Conservation (phyloP, 2,329 filamentous ascomycete species). For the Rhexocercosporidium sp. region DNA sequence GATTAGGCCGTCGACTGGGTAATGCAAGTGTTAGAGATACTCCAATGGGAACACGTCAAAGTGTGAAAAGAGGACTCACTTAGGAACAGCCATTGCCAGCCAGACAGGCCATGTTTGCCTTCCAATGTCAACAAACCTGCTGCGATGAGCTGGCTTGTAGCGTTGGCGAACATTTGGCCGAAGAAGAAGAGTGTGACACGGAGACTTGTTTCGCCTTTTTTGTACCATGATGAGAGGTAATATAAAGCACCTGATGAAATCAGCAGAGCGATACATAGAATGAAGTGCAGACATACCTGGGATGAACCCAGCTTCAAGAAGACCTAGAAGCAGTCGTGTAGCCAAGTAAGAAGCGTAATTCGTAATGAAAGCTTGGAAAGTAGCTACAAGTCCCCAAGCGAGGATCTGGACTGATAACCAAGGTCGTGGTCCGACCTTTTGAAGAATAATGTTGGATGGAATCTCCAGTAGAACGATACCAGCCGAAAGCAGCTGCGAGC, state of each 20-base stretch:
- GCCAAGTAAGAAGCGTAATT: constrained; percentile 9
- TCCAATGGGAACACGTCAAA: too few relatives aligned
- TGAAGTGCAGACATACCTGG: background rate
- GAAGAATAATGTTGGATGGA: constrained; percentile 9
- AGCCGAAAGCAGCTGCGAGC: background rate
- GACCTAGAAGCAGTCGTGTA: constrained; percentile 6
- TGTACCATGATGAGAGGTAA: constrained; percentile 13
- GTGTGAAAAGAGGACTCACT: too few relatives aligned
- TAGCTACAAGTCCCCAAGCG: constrained; percentile 13
- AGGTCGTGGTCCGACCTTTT: constrained; percentile 10
- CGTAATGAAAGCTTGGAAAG: constrained; percentile 12
- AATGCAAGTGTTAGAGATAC: too few relatives aligned
- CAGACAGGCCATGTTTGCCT: background rate
- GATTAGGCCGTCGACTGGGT: background rate
- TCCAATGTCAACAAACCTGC: constrained; percentile 2
- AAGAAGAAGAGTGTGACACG: constrained; percentile 13
- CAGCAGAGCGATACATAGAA: background rate
- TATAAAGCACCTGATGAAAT: constrained; percentile 4
- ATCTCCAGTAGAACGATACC: constrained; percentile 6
- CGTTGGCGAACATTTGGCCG: constrained; percentile 7
- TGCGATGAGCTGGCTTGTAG: constrained; percentile 10
- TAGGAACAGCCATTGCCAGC: constrained; percentile 11
- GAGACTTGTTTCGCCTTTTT: constrained; percentile 11
- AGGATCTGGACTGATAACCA: constrained; percentile 14
- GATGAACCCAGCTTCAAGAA: constrained; percentile 12